Evolutionary conservation across 768 basidiomycete genomes (phyloP), one percentile per base, ranked within the genome.

Genomic region (Tulasnella sp.): DNA sequence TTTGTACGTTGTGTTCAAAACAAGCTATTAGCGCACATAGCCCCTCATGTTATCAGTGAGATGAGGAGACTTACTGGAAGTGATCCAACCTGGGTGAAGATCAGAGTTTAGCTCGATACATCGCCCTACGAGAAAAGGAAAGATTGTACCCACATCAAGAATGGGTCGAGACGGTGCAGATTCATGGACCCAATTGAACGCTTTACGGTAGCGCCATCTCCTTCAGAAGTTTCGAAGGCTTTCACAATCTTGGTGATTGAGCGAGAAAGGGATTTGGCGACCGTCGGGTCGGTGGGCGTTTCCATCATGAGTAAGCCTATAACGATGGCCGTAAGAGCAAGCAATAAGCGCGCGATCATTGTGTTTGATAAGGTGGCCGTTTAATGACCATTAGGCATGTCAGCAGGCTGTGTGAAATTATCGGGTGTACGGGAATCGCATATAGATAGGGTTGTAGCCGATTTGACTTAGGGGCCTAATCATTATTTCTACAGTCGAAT

Each of bases 111-210:
- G 45, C 29, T 27, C 12, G 15, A 7, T 1, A 33, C 4, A n/a
- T n/a, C n/a, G n/a, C n/a, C n/a, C n/a, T n/a, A n/a, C n/a, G n/a
- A 3, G 29, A 22, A 9, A 32, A 6, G 13, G 43, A 4, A 29
- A 20, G 45, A 5, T 16, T 28, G 29, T 1, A 61, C 66, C 53
- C 32, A 66, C 83, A 96, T 79, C 45, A 96, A 71, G 71, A 96
- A 96, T 1, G 92, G 92, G 0, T 82, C 81, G 34, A 95, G 66
- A 62, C 91, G 93, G 43, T 79, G 72, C 33, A 96, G 70, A 39
- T 64, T 69, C 65, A 69, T 67, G 3, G 79, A 74, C 5, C 93
- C 93, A 56, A 96, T 95, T 35, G 81, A 85, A 43, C 93, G 72
- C 53, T 90, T 74, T 19, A 96, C 93, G 45, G 72, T 69, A 15